Conservation (phyloP, 495 filamentous ascomycete species). For the Penicillium flavigenum region DNA sequence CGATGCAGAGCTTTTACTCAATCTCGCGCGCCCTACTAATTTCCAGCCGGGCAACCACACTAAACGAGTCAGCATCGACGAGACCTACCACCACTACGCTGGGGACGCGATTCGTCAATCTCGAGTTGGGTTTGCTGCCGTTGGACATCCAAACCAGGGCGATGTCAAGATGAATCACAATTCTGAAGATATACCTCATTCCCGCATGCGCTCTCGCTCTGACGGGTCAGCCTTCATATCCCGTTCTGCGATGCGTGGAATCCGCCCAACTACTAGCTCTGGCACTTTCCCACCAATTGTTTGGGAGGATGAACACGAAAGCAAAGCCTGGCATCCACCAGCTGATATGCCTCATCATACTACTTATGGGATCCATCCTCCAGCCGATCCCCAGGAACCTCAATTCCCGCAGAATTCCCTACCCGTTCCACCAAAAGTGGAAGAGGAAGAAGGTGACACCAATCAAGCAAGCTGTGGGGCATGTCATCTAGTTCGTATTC, state of each 20-base stretch:
- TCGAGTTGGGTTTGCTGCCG: slow-evolving; percentile 24
- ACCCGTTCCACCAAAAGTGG: slow-evolving; percentile 27
- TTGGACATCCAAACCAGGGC: slow-evolving; percentile 14
- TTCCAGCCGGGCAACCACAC: slow-evolving; percentile 30
- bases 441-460: slow-evolving; percentile 33
- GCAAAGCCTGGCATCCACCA: slow-evolving; percentile 20
- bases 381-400: not conserved
- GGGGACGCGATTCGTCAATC: slow-evolving; percentile 27
- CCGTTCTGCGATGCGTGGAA: slow-evolving; percentile 38
- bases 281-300: slow-evolving; percentile 38
- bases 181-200: slow-evolving; percentile 27
- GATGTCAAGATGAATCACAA: slow-evolving; percentile 18
- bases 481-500: slow-evolving; percentile 51
- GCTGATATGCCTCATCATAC: slow-evolving; percentile 15
- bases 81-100: slow-evolving; percentile 29
- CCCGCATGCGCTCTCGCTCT: slow-evolving; percentile 47
- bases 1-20: slow-evolving; percentile 56
- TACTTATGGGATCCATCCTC: slow-evolving; percentile 7
- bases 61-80: slow-evolving; percentile 43
- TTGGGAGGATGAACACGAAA: slow-evolving; percentile 41
- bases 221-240: slow-evolving; percentile 47
- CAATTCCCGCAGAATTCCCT: slow-evolving; percentile 12
- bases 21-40: slow-evolving; percentile 44
- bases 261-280: slow-evolving; percentile 46
- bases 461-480: slow-evolving; percentile 50